Base-by-base conservation (phyloP, 495 filamentous ascomycete species). In the Cryomyces antarcticus region DNA sequence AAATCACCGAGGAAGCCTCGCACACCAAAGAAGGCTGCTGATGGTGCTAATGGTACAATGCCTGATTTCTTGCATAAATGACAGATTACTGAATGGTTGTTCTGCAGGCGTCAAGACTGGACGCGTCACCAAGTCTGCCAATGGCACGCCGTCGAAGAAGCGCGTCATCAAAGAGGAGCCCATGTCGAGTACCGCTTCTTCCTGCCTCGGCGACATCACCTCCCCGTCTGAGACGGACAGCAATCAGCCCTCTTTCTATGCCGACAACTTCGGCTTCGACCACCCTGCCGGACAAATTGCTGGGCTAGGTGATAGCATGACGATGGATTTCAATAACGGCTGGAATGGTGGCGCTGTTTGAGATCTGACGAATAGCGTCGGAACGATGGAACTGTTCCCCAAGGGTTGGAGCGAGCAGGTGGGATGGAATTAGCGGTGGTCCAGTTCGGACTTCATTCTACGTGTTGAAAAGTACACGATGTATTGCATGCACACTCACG, bases 21-120 rank as follows among this genome's bases (percentile, higher is more conserved):
- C 49, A 51, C 49, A n/a, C 51, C 49, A 13, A 51, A 43, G 42
- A 53, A 53, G 43, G 42, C 35, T 31, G 29, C 40, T 17, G 33
- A 12, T 35, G 1, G 9, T 9, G 9, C 7, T 9, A 12, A 35
- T 12, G 33, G 33, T 35, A 35, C 7, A 12, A 1, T 35, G 33
- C 33, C 9, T 35, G 33, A 3, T 12, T 35, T 35, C 33, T 35
- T 35, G 12, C 1, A 35, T 9, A 3, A 9, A 35, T 3, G 9
- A 12, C 33, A 9, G 33, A 35, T 35, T 12, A 9, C 33, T 9
- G 33, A 9, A 24, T 24, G 17, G 17, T 9, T 35, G 9, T 35
- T 12, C 33, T 7, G 27, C 38, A 39, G 38, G 38, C 4, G 38
- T 39, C 27, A 12, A 10, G 11, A 39, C 38, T 9, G 38, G 38